Base-by-base conservation (phyloP, 192 early-diverging fungal species). In the Coemansia sp. region DNA sequence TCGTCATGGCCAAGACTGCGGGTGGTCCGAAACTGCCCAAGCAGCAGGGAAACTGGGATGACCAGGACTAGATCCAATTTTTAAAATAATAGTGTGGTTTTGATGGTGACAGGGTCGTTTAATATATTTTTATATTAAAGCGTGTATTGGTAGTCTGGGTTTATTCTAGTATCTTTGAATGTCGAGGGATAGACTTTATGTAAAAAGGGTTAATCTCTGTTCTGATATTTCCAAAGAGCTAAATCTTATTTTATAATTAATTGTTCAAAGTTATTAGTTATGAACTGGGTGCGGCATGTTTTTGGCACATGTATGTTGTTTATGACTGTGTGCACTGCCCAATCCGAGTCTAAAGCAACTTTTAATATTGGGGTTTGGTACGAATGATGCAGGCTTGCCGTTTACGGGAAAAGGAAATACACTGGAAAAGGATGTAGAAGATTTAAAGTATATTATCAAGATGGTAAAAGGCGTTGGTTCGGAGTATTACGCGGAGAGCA, bases 1-100 rank as follows among this genome's bases (percentile, higher is more conserved):
- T 98, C 72, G 96, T 98, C 82, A 98, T 98, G 96, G 92, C 91
- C 59, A 97, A 96, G 83, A 92, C 90, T 43, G 94, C 96, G 17
- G 96, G 96, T 59, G 96, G 96, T 7, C 96, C 91, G 35, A 92
- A 92, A 80, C 90, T 85, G 80, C 91, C 90, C 67, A 91, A 94
- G 89, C 61, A 62, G 82, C 69, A 71, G 62, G 82, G 85, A 63
- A 84, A 94, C 86, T 93, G 92, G 94, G 94, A 96, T 74, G 90
- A 94, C 64, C 59, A 72, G 54, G 80, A 82, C 61, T 82, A 62
- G 54, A 5, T n/a, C 37, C 21, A 21, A 21, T 31, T 31, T 31
- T 6, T 31, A 31, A 31, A 31, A 31, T 27, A 27, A 6, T 6
- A 6, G 7, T 35, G 31, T 7, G 31, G 4, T 1, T 35, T 8